Conservation (phyloP, 805 yeast species). For the Saccharomycopsis sp. region DNA sequence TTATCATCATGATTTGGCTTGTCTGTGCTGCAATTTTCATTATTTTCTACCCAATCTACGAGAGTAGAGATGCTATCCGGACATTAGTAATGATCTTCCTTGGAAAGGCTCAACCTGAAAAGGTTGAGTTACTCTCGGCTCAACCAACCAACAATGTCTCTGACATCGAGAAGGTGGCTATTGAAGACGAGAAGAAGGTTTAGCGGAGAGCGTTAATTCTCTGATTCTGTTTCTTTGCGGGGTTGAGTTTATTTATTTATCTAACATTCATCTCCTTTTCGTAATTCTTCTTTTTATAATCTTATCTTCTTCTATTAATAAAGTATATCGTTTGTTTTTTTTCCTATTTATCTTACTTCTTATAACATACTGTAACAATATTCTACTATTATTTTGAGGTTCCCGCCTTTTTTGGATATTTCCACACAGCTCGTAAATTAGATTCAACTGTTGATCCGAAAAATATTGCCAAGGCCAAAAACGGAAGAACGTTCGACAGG, state of each 20-base stretch:
- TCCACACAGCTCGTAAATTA: too few species aligned
- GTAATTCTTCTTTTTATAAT: too few species aligned
- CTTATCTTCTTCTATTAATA: too few species aligned
- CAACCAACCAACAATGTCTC: slow-evolving; percentile 1
- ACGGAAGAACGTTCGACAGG: too few species aligned
- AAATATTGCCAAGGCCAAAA: too few species aligned
- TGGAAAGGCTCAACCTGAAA: slow-evolving; percentile 21
- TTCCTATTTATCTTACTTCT: too few species aligned
- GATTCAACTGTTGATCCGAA: too few species aligned
- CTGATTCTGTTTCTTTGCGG: not conserved
- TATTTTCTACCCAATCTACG: slow-evolving; percentile 30
- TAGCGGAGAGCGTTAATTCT: not conserved
- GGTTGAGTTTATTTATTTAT: not conserved
- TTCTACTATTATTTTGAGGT: too few species aligned
- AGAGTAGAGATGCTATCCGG: slow-evolving; percentile 27
- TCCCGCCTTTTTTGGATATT: too few species aligned
- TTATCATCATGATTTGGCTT: slow-evolving; percentile 32
- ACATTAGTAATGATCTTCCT: slow-evolving; percentile 19
- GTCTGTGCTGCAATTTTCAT: slow-evolving; percentile 29
- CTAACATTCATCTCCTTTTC: not conserved
- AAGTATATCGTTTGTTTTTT: too few species aligned
- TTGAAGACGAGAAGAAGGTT: slow-evolving; percentile 2
- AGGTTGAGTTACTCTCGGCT: slow-evolving; percentile 7
- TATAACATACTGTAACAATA: too few species aligned
- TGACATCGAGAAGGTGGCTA: not conserved